Evolutionary conservation across 2,329 filamentous ascomycete genomes (phyloP).

Genomic region (Neobulgaria alba): DNA sequence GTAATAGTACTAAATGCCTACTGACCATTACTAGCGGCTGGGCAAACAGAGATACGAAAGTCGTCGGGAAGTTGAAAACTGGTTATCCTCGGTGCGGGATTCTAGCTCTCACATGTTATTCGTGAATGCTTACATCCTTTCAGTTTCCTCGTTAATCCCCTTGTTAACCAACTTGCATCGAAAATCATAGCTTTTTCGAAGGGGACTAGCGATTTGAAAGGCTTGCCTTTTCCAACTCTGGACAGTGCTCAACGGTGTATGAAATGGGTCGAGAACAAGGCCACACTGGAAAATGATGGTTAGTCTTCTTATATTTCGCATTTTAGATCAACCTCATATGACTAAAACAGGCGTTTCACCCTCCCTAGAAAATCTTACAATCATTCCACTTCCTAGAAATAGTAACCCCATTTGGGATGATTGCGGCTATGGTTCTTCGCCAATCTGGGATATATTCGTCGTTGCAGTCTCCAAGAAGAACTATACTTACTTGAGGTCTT

Average conservation of each 20-base stretch:
- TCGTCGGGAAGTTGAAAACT: background rate
- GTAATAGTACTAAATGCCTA: too few species aligned
- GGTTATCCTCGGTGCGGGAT: background rate
- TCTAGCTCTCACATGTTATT: too few species aligned
- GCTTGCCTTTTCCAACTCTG: background rate
- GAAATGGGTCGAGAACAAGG: background rate
- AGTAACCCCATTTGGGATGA: too few species aligned
- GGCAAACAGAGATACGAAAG: background rate
- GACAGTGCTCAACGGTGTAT: background rate
- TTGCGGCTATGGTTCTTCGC: too few species aligned
- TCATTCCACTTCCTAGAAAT: too few species aligned
- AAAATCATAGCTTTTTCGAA: background rate
- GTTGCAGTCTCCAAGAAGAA: background rate
- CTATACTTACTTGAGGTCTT: background rate
- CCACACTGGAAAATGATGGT: background rate
- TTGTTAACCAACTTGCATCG: background rate
- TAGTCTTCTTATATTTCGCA: background rate
- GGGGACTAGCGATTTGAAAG: background rate
- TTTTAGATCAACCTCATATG: too few species aligned
- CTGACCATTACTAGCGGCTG: too few species aligned
- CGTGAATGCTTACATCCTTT: background rate
- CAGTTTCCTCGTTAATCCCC: background rate
- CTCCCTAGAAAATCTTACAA: too few species aligned
- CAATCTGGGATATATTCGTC: background rate
- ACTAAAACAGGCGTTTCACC: too few species aligned